These are phyloP conservation scores for Mycena leptocephala DNA, from an alignment of 768 basidiomycete species.

Conservation along the genomic window DNA sequence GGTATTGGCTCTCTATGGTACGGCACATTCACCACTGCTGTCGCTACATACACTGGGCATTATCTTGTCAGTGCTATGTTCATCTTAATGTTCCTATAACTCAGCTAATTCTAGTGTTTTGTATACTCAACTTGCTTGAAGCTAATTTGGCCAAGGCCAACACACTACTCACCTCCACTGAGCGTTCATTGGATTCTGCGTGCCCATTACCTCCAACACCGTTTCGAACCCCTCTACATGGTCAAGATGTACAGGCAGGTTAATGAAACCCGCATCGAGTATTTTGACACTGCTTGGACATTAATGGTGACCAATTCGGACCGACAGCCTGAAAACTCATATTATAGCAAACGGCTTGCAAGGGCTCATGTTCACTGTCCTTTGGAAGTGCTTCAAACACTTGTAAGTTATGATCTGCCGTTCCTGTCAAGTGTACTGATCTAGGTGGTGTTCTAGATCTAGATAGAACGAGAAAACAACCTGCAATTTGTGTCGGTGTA, in stretches of 20 bases:
- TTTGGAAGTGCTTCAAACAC: conserved; percentile 95
- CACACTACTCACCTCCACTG: conserved; percentile 77
- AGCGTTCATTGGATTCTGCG: conserved; percentile 93
- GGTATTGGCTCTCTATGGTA: conserved; percentile 91
- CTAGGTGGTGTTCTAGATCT: not conserved
- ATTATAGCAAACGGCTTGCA: conserved; percentile 94
- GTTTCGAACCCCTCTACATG: conserved; percentile 90
- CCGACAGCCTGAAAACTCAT: conserved; percentile 92
- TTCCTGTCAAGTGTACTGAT: not conserved
- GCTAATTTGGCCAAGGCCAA: conserved; percentile 71
- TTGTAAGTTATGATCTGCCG: conserved; percentile 69
- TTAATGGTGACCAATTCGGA: conserved; percentile 89
- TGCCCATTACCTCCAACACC: conserved; percentile 89
- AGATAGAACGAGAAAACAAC: conserved; percentile 56
- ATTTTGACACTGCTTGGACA: conserved; percentile 81
- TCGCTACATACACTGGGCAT: conserved; percentile 94
- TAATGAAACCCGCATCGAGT: conserved; percentile 85
- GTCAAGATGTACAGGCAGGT: conserved; percentile 98
- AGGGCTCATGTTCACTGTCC: conserved; percentile 90
- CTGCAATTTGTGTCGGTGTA: no score
- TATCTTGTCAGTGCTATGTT: conserved; percentile 74
- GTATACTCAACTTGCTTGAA: conserved; percentile 88
- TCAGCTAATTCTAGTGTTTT: conserved; percentile 74
- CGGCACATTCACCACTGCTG: conserved; percentile 92
- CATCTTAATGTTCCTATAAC: not conserved